These are phyloP conservation scores for Avena eriantha DNA, from an alignment of 176 grass and related monocot genomes.

Conservation along the genomic window DNA sequence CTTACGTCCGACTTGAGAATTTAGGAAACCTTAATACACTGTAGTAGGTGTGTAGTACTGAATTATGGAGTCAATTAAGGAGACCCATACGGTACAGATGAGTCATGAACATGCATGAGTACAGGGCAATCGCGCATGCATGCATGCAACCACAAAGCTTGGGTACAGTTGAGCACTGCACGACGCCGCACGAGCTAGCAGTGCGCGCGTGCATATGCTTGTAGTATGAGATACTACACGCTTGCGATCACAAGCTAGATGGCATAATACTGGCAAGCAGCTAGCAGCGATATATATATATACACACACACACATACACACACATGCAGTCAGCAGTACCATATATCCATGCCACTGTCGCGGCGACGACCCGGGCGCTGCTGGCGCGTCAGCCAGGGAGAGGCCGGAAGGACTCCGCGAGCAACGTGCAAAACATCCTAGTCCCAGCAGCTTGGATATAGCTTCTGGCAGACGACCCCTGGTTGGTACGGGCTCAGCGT, in stretches of 20 bases:
- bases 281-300: no score
- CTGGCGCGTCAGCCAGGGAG: not conserved
- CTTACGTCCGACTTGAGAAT: slow-evolving; percentile 5
- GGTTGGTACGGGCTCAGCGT: slow-evolving; percentile 69
- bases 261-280: no score
- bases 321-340: not conserved
- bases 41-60: not conserved
- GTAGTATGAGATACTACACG: not conserved
- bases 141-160: not conserved
- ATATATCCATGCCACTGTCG: slow-evolving; percentile 34
- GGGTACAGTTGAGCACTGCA: not conserved
- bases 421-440: not conserved
- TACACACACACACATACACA: no score
- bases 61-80: no score
- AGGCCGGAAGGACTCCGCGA: not conserved
- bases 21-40: not conserved
- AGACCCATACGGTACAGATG: not conserved
- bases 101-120: not conserved
- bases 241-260: not conserved
- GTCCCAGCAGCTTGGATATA: not conserved
- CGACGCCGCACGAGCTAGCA: not conserved
- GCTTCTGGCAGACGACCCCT: slow-evolving; percentile 63
- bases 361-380: slow-evolving; percentile 17
- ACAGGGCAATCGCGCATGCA: no score
- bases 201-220: not conserved